Evolutionary conservation across 225 moss, liverwort and hornwort species (phyloP).

Genomic region (Neckera pumila): DNA sequence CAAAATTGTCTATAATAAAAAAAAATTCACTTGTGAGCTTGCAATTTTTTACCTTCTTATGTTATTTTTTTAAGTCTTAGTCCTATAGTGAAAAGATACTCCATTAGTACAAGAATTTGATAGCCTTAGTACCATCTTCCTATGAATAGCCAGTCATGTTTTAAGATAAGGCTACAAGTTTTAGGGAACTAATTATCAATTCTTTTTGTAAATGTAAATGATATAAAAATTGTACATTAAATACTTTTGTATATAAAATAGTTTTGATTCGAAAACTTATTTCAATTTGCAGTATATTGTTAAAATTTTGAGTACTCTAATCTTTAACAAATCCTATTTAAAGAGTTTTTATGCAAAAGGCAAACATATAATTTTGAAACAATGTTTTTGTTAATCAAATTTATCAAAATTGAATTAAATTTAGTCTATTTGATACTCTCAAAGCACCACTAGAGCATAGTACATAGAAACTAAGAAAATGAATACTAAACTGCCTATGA

Average conservation of each 20-base stretch:
- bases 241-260: background rate
- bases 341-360: background rate
- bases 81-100: background rate
- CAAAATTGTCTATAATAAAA: no score
- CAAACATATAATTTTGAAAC: background rate
- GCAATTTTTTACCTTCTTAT: background rate
- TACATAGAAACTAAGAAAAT: background rate
- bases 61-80: background rate
- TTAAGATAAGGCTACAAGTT: background rate
- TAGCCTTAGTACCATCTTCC: background rate
- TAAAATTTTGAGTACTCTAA: fast-evolving
- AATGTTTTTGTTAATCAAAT: background rate
- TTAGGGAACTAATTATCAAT: background rate
- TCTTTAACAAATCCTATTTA: background rate
- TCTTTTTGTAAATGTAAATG: background rate
- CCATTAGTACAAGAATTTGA: background rate
- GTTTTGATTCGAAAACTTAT: background rate
- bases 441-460: background rate
- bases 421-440: background rate
- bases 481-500: background rate
- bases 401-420: background rate
- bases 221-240: background rate
- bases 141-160: background rate
- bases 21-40: background rate
- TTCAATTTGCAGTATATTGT: fast-evolving